Evolutionary conservation across 108 stramenopile species (phyloP), one percentile per base, ranked within the genome.

Genomic region (Fragilariopsis cylindrus): DNA sequence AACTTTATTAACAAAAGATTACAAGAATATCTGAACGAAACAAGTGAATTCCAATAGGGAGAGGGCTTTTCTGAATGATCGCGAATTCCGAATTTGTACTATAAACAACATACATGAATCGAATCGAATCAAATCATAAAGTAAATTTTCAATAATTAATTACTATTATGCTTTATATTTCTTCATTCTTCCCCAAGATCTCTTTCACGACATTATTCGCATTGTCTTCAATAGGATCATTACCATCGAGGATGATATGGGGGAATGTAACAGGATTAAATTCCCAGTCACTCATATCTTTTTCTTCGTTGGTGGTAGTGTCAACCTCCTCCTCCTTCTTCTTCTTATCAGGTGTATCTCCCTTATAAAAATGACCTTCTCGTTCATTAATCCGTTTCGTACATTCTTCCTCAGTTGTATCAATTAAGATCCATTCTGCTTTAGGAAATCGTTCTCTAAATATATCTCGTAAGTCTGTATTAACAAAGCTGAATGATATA

Each of bases 301-400:
- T 49, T 13, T 75, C 65, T 1, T 68, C 30, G 5, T 50, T 47
- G 16, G 4, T 68, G n/a, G 21, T 5, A 30, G 41, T 18, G 56
- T 72, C 54, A 6, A 65, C 45, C 4, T 72, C 58, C 18, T 77
- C 60, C 3, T 56, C 41, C 13, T 60, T 65, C 16, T 62, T n/a
- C 39, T 55, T 71, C 46, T 21, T 47, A 7, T 12, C 40, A 11
- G 7, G 19, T 11, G 15, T 57, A 4, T 54, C 54, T 7, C 83
- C 85, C 57, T 84, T 88, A 74, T 90, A 90, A 76, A 90, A 90
- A 74, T 90, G 89, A 9, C 81, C 85, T 70, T 88, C 71, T 55
- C 89, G 81, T 41, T 76, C 47, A 43, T 83, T n/a, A 46, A 90
- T 86, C 45, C 89, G 70, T 41, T 71, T 58, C 47, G 74, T 70